Evolutionary conservation across 768 basidiomycete genomes (phyloP).

Genomic region (Mycena floridula): DNA sequence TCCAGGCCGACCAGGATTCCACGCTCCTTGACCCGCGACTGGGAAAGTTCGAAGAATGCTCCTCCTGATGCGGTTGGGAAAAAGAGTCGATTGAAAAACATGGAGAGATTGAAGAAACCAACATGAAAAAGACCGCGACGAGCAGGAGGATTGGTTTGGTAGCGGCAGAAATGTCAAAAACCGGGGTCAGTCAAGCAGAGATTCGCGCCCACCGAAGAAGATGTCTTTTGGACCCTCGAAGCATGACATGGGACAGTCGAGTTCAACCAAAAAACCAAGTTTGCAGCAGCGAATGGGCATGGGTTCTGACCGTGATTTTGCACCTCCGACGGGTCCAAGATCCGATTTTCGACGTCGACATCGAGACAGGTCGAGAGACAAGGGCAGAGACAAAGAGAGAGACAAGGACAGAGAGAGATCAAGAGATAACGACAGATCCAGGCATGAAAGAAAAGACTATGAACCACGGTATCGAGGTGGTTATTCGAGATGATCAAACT

Average conservation of each 20-base stretch:
- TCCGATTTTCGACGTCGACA: background rate
- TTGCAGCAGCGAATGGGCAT: background rate
- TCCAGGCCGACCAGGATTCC: constrained; percentile 18
- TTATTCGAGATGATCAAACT: constrained; percentile 21
- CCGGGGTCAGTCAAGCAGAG: background rate
- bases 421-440: constrained; percentile 12
- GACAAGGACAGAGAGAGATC: constrained; percentile 13
- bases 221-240: constrained; percentile 24
- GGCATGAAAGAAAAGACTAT: constrained; percentile 11
- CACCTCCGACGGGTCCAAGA: background rate
- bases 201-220: constrained; percentile 19
- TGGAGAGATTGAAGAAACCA: constrained; percentile 43
- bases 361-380: constrained; percentile 8
- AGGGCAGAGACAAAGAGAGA: constrained; percentile 5
- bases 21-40: constrained; percentile 34
- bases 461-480: constrained; percentile 20
- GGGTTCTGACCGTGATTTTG: no score
- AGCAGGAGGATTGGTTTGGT: constrained; percentile 65
- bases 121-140: constrained; percentile 40
- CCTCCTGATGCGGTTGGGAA: constrained; percentile 58
- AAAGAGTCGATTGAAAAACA: constrained; percentile 56
- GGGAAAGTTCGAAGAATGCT: constrained; percentile 34
- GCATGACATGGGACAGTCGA: background rate
- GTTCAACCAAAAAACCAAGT: background rate
- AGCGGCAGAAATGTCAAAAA: constrained; percentile 7